These are phyloP conservation scores for Pyrenophora seminiperda DNA, from an alignment of 2,329 filamentous ascomycete genomes.

Conservation along the genomic window DNA sequence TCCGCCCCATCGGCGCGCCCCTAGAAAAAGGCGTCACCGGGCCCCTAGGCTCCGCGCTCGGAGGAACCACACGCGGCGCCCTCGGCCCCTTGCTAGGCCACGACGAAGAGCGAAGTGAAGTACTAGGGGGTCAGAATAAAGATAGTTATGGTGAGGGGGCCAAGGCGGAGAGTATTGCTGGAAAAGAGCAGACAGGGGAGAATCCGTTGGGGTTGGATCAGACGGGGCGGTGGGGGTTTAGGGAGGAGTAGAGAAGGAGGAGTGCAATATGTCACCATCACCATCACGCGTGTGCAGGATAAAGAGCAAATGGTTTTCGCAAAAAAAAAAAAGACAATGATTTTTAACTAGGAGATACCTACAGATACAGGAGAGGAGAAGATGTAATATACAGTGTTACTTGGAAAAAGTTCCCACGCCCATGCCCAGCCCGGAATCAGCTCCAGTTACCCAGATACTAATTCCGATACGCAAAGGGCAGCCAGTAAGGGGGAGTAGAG, in stretches of 20 bases:
- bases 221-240: conserved; percentile 46
- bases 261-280: too few species aligned
- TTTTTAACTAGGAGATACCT: too few species aligned
- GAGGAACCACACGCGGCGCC: conserved; percentile 44
- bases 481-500: too few species aligned
- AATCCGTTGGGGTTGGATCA: conserved; percentile 50
- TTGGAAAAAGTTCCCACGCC: too few species aligned
- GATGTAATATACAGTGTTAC: too few species aligned
- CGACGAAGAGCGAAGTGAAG: conserved; percentile 43
- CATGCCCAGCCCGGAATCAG: too few species aligned
- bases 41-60: conserved; percentile 45
- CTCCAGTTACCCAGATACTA: too few species aligned
- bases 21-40: conserved; percentile 46
- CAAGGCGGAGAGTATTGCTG: conserved; percentile 47
- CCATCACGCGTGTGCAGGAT: too few species aligned
- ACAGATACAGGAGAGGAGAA: too few species aligned
- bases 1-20: conserved; percentile 48
- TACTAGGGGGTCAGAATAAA: conserved; percentile 48
- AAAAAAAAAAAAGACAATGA: too few species aligned
- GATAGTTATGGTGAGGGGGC: conserved; percentile 45
- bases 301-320: too few species aligned
- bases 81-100: conserved; percentile 44
- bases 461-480: too few species aligned
- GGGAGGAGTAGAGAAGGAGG: conserved; percentile 30
- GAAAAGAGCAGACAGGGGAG: conserved; percentile 47